phyloP scores from a whole-genome alignment of 2,329 filamentous ascomycete species.

The Lomentospora prolificans region DNA sequence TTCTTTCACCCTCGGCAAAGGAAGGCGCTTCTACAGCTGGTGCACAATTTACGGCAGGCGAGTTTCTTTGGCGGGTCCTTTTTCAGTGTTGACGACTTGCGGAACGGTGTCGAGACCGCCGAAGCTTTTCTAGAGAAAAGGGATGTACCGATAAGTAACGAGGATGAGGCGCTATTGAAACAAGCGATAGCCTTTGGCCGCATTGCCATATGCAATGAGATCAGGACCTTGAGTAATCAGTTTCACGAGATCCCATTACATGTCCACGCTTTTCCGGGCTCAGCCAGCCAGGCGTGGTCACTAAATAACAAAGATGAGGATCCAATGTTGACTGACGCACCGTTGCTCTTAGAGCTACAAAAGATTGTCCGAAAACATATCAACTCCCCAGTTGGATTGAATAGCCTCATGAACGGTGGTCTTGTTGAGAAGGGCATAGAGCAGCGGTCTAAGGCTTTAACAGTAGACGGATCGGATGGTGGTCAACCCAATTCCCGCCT shows the following conservation, averaged over 20 bases:
- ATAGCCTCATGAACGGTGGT: conserved; percentile 37
- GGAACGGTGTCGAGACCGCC: conserved; percentile 54
- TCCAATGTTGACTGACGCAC: conserved; percentile 36
- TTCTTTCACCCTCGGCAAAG: conserved; percentile 73
- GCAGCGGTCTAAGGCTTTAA: conserved; percentile 2
- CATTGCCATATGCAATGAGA: conserved; percentile 44
- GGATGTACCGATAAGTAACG: conserved; percentile 43
- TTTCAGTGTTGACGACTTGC: conserved; percentile 54
- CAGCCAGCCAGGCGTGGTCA: conserved; percentile 55
- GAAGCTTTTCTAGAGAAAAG: conserved; percentile 56
- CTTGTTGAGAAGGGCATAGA: conserved; percentile 28
- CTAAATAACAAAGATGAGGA: conserved; percentile 45
- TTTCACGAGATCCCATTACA: conserved; percentile 73
- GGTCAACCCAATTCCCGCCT: not conserved
- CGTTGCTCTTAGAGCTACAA: conserved; percentile 42
- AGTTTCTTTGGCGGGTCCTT: conserved; percentile 81
- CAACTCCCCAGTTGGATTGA: conserved; percentile 31
- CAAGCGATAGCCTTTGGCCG: conserved; percentile 59
- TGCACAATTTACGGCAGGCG: conserved; percentile 71
- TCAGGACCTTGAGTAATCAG: conserved; percentile 57
- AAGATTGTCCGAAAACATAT: conserved; percentile 37
- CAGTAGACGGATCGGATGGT: not conserved
- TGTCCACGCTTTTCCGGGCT: conserved; percentile 55
- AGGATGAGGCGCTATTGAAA: conserved; percentile 51
- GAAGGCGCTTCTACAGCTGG: conserved; percentile 55